phyloP scores from a whole-genome alignment of 2,329 filamentous ascomycete species.

The Penicillium sp. region DNA sequence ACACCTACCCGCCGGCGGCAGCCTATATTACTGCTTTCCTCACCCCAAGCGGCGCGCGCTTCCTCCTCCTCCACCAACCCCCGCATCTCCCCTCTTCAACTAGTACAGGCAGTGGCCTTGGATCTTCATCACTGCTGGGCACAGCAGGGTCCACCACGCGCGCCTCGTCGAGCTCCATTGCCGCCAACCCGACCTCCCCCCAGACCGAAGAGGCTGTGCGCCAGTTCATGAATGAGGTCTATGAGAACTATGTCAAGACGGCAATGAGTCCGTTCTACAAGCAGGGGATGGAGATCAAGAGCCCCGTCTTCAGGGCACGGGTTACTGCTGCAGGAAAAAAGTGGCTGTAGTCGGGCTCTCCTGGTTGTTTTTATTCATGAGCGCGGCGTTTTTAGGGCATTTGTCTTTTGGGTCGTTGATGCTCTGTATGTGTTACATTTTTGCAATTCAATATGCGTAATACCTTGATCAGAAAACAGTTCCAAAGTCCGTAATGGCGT shows the following conservation, averaged over 20 bases:
- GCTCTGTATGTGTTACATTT: constrained; percentile 1
- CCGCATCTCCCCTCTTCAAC: constrained; percentile 46
- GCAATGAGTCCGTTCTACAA: constrained; percentile 96
- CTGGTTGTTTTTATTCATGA: constrained; percentile 12
- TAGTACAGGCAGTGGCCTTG: constrained; percentile 17
- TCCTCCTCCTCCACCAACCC: constrained; percentile 89
- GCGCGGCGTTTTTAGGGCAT: constrained; percentile 26
- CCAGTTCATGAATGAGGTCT: constrained; percentile 92
- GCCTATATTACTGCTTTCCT: constrained; percentile 94
- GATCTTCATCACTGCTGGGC: constrained; percentile 32
- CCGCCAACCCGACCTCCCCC: constrained; percentile 79
- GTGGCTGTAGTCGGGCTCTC: constrained; percentile 62
- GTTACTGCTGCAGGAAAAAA: constrained; percentile 89
- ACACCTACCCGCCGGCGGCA: constrained; percentile 81
- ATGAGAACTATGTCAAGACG: constrained; percentile 95
- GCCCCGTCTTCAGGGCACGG: constrained; percentile 77
- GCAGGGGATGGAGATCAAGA: constrained; percentile 79
- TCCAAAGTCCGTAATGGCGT: not conserved
- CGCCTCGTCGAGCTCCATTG: constrained; percentile 67
- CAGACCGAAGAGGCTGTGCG: constrained; percentile 94
- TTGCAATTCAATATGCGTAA: not conserved
- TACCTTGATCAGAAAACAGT: not conserved
- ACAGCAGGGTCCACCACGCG: constrained; percentile 33
- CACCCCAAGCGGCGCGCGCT: constrained; percentile 87
- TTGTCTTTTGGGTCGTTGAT: constrained; percentile 3